A percentile compares a stretch with the other conserved stretches of the same genome.
phyloP scores from a whole-genome alignment of 805 yeast species.

The Lipomyces yamanashiensis region DNA sequence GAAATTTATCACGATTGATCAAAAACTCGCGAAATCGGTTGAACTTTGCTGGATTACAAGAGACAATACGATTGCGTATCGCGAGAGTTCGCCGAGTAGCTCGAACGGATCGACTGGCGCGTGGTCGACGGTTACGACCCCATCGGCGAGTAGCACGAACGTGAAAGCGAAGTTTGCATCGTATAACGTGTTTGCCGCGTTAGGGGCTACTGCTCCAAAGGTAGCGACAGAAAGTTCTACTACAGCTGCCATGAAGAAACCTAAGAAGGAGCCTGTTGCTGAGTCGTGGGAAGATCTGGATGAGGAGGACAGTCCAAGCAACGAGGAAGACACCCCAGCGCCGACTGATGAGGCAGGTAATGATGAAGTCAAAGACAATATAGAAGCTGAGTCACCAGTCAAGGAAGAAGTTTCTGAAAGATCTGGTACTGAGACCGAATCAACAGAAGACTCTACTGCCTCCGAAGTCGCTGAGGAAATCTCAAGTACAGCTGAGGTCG shows the following conservation, averaged over 20 bases:
- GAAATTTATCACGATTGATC: constrained; percentile 4
- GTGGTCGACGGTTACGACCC: constrained; percentile 12
- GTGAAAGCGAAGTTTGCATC: constrained; percentile 13
- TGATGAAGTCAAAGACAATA: not conserved
- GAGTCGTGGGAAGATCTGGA: constrained; percentile 36
- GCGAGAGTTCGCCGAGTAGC: constrained; percentile 16
- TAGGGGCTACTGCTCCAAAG: constrained; percentile 8
- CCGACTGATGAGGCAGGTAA: not conserved
- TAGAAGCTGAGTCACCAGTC: not conserved
- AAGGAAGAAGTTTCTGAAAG: not conserved
- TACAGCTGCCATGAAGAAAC: not conserved
- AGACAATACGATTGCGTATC: constrained; percentile 32
- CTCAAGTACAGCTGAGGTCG: not conserved
- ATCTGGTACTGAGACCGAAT: not conserved
- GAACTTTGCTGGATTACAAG: constrained; percentile 36
- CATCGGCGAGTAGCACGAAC: constrained; percentile 3
- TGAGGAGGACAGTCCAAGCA: constrained; percentile 20
- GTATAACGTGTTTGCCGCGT: constrained; percentile 21
- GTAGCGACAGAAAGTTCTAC: not conserved
- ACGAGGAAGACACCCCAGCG: not conserved
- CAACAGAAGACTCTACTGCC: not conserved
- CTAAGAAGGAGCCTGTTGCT: constrained; percentile 24
- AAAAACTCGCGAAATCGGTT: constrained; percentile 17
- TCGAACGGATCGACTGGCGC: not conserved
- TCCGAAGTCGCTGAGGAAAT: not conserved